phyloP scores from a whole-genome alignment of 257 asterid genomes.

The Solanum sitiens region DNA sequence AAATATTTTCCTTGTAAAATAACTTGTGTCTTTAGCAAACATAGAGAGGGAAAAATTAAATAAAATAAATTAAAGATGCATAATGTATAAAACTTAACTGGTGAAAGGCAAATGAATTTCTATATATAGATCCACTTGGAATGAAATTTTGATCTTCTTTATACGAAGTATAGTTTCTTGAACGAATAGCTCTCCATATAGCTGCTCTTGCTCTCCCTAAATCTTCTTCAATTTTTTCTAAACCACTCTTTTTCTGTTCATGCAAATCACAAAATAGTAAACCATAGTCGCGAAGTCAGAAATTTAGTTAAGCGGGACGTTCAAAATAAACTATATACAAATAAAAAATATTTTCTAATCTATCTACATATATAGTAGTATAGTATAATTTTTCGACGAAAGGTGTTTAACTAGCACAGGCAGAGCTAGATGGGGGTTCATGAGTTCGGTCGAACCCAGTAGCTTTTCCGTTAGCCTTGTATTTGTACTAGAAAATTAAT shows the following conservation, averaged over 20 bases:
- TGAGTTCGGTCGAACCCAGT: no score
- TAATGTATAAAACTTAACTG: slow-evolving; percentile 2
- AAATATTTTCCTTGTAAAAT: no score
- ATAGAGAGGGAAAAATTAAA: neutral
- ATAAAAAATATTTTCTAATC: no score
- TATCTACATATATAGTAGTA: no score
- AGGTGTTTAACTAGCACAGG: neutral
- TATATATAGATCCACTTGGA: slow-evolving; percentile 13
- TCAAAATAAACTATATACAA: no score
- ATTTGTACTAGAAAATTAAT: no score
- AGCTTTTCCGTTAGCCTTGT: no score
- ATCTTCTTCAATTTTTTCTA: slow-evolving; percentile 6
- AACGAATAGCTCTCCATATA: neutral
- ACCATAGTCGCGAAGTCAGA: neutral
- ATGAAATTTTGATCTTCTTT: neutral
- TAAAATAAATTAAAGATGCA: neutral
- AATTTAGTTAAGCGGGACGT: no score
- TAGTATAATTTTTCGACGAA: neutral
- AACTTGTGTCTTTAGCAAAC: no score
- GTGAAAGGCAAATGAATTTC: slow-evolving; percentile 14
- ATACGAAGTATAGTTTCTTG: neutral
- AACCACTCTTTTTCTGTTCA: neutral
- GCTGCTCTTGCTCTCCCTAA: slow-evolving; percentile 11
- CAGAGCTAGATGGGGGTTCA: no score
- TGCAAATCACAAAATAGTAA: neutral